A percentile compares a stretch with the other conserved stretches of the same genome.
Evolutionary conservation across 2,329 filamentous ascomycete genomes (phyloP).

Genomic region (Monilinia polystroma): DNA sequence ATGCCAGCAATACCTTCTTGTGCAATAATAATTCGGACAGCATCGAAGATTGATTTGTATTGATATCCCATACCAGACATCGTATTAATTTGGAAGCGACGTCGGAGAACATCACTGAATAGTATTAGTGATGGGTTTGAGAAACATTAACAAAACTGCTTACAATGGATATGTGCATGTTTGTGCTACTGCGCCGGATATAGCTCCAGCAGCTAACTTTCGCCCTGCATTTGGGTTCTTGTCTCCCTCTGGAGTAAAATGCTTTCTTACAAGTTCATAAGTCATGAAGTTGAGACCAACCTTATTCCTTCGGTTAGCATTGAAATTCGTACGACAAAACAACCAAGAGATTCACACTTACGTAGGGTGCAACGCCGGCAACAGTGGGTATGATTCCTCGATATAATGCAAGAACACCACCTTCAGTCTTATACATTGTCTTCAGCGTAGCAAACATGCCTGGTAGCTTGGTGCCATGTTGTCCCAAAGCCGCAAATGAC

Average conservation of each 20-base stretch:
- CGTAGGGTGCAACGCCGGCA: constrained; percentile 92
- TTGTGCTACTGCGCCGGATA: constrained; percentile 95
- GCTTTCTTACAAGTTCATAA: constrained; percentile 83
- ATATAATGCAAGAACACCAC: constrained; percentile 82
- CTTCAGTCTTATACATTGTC: constrained; percentile 87
- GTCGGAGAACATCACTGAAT: constrained; percentile 79
- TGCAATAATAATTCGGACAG: constrained; percentile 74
- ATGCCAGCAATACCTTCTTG: constrained; percentile 83
- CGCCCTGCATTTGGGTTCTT: constrained; percentile 75
- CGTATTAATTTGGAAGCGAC: constrained; percentile 97
- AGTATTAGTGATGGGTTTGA: constrained; percentile 25
- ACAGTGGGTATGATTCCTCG: constrained; percentile 92
- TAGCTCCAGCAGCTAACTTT: constrained; percentile 84
- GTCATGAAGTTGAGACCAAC: constrained; percentile 98
- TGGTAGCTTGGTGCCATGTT: constrained; percentile 64
- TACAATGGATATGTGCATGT: constrained; percentile 98
- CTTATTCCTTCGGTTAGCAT: constrained; percentile 44
- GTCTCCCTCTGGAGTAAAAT: constrained; percentile 84
- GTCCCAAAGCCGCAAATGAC: constrained; percentile 77
- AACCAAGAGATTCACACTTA: constrained; percentile 43
- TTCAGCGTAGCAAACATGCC: constrained; percentile 88
- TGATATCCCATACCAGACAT: constrained; percentile 98
- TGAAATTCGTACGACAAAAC: background rate
- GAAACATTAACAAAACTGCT: constrained; percentile 43
- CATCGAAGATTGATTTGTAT: constrained; percentile 84